Evolutionary conservation across 257 asterid genomes (phyloP).

Genomic region (Thymus mandschuricus): DNA sequence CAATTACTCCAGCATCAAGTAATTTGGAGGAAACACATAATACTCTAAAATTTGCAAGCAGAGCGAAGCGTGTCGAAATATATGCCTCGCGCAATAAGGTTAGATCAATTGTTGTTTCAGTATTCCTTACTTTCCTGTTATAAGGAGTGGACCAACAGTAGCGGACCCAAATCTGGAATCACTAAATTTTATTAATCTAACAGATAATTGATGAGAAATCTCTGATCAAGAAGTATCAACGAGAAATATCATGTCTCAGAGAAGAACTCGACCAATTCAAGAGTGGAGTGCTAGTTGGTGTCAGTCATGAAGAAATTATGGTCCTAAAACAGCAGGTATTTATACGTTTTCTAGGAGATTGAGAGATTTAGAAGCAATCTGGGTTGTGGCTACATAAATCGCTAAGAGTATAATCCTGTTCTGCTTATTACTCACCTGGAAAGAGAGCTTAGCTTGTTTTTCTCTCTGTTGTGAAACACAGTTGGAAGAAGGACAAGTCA

Average conservation of each 20-base stretch:
- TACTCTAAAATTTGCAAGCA: slow-evolving; percentile 96
- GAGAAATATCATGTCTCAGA: slow-evolving; percentile 84
- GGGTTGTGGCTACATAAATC: slow-evolving; percentile 12
- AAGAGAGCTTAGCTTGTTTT: slow-evolving; percentile 14
- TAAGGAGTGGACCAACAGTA: background rate
- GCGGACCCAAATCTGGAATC: slow-evolving; percentile 25
- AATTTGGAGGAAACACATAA: slow-evolving; percentile 98
- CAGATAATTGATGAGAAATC: slow-evolving; percentile 99
- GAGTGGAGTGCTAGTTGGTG: slow-evolving; percentile 78
- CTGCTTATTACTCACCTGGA: slow-evolving; percentile 10
- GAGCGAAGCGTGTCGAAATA: slow-evolving; percentile 95
- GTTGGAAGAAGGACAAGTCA: slow-evolving; percentile 99
- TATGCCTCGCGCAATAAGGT: slow-evolving; percentile 95
- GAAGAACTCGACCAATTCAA: slow-evolving; percentile 87
- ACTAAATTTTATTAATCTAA: slow-evolving; percentile 20
- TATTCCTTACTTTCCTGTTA: slow-evolving; percentile 21
- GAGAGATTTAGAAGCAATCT: slow-evolving; percentile 8
- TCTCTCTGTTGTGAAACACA: slow-evolving; percentile 33
- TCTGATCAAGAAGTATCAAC: slow-evolving; percentile 95
- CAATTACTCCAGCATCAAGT: slow-evolving; percentile 98
- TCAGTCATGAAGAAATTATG: slow-evolving; percentile 83
- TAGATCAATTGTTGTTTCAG: slow-evolving; percentile 29
- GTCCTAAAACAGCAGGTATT: slow-evolving; percentile 81
- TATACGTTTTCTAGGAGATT: slow-evolving; percentile 12
- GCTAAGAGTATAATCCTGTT: background rate